Base-by-base conservation (phyloP, 2,329 filamentous ascomycete species). In the Stylonectria norvegica region DNA sequence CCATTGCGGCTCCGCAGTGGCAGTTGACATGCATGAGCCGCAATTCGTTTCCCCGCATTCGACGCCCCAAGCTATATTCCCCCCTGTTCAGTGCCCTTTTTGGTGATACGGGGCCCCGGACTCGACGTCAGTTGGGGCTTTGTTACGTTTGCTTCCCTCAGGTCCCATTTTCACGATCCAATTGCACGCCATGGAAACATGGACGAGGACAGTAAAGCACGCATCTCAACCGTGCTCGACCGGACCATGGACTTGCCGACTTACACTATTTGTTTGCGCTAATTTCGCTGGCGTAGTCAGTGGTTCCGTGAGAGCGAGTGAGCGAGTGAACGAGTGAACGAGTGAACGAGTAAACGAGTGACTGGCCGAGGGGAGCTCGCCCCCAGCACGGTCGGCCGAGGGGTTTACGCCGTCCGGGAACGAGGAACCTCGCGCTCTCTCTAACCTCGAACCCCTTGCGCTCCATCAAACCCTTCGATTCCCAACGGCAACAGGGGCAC, bases 21-120 rank as follows among this genome's bases (percentile, higher is more conserved):
- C 54, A 55, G 45, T 40, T 57, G 49, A 54, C 52, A 57, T 57
- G 52, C 54, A 57, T 57, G 54, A 57, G 54, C 54, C 54, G 54
- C 54, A 57, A 52, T 56, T 51, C 28, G 33, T 18, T 57, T 57
- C 54, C 54, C 54, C 54, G 52, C 54, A 57, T 56, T 42, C 48
- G 35, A 50, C 20, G 12, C 42, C 53, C 31, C 39, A 34, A 42
- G 42, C 50, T 49, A 38, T 40, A 34, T 47, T 48, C 53, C 45
- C 40, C 47, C 56, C 49, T 37, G 45, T 33, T 47, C 49, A 51
- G 52, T 33, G 42, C 48, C 42, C 38, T 47, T 19, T 17, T 32
- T 40, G 34, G 36, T 51, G 47, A 45, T 49, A 54, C 43, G 53
- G 48, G 50, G 50, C 53, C 48, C 48, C 51, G 32, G 53, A 44